Conservation (phyloP, 352 stramenopile species). For the Lagenidium sp. region DNA sequence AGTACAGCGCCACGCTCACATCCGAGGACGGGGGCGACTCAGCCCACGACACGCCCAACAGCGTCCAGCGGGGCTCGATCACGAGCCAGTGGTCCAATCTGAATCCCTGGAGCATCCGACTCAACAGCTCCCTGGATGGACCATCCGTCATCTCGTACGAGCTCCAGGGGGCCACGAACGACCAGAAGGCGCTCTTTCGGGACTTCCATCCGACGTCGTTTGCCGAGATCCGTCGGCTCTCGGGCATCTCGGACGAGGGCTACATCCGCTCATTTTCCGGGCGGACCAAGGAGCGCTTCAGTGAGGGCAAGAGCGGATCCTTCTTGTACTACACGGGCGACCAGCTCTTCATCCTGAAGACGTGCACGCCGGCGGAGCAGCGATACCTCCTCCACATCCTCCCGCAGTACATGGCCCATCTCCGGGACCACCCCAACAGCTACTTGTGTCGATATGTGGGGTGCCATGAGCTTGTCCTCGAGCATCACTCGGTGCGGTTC, state of each 20-base stretch:
- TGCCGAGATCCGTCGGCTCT: slow-evolving; percentile 71
- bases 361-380: slow-evolving; percentile 73
- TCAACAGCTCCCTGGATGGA: slow-evolving; percentile 19
- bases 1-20: slow-evolving; percentile 24
- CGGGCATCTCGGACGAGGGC: slow-evolving; percentile 60
- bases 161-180: slow-evolving; percentile 43
- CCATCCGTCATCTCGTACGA: slow-evolving; percentile 64
- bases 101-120: slow-evolving; percentile 50
- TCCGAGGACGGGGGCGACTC: slow-evolving; percentile 2
- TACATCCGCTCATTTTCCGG: slow-evolving; percentile 75
- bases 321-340: slow-evolving; percentile 89
- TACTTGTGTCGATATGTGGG: slow-evolving; percentile 86
- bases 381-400: slow-evolving; percentile 82
- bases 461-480: slow-evolving; percentile 81
- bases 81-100: slow-evolving; percentile 57
- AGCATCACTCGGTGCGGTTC: slow-evolving; percentile 79
- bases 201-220: slow-evolving; percentile 81
- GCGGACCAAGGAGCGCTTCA: slow-evolving; percentile 81
- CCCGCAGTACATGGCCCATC: slow-evolving; percentile 79
- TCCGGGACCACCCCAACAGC: slow-evolving; percentile 77
- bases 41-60: neutral
- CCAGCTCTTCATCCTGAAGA: slow-evolving; percentile 87
- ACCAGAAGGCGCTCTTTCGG: slow-evolving; percentile 52
- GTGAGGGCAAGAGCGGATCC: slow-evolving; percentile 83
- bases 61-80: slow-evolving; percentile 44